phyloP scores from a whole-genome alignment of 352 stramenopile genomes.

The Pythium monospermum region DNA sequence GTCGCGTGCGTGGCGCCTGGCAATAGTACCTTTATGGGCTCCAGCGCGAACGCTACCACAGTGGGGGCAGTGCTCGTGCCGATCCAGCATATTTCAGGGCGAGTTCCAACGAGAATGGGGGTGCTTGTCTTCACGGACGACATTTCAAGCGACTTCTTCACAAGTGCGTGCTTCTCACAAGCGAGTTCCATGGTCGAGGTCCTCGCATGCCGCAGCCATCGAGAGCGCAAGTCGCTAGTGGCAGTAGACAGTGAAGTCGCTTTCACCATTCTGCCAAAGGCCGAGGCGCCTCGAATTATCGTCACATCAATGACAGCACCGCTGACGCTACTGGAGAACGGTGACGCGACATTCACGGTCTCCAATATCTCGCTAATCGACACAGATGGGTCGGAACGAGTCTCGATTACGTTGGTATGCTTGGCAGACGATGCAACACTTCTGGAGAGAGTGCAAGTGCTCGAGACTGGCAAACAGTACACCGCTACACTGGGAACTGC shows the following conservation, averaged over 20 bases:
- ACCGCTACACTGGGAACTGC: not conserved
- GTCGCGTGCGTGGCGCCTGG: conserved; percentile 1
- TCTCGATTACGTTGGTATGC: conserved; percentile 3
- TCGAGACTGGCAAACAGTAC: not conserved
- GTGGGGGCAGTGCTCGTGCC: conserved; percentile 2
- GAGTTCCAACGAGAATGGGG: not conserved
- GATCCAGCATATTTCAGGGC: conserved; percentile 3
- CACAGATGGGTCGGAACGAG: conserved; percentile 8
- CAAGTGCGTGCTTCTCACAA: conserved; percentile 1
- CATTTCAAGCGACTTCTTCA: conserved; percentile 10
- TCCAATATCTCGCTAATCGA: conserved; percentile 14
- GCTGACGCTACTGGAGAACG: conserved; percentile 11
- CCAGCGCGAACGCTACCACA: not conserved
- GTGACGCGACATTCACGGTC: not conserved
- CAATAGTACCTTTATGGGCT: not conserved
- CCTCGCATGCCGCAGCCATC: conserved; percentile 10
- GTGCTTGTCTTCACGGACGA: conserved; percentile 12
- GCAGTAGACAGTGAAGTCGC: conserved; percentile 1
- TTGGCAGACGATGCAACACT: not conserved
- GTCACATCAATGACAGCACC: not conserved
- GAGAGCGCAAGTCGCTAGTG: conserved; percentile 18
- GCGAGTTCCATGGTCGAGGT: conserved; percentile 6
- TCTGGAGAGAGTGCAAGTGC: not conserved
- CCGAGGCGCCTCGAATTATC: conserved; percentile 9
- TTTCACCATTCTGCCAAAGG: conserved; percentile 9